These are phyloP conservation scores for Anisogramma anomala DNA, from an alignment of 2,329 filamentous ascomycete species.

Conservation along the genomic window DNA sequence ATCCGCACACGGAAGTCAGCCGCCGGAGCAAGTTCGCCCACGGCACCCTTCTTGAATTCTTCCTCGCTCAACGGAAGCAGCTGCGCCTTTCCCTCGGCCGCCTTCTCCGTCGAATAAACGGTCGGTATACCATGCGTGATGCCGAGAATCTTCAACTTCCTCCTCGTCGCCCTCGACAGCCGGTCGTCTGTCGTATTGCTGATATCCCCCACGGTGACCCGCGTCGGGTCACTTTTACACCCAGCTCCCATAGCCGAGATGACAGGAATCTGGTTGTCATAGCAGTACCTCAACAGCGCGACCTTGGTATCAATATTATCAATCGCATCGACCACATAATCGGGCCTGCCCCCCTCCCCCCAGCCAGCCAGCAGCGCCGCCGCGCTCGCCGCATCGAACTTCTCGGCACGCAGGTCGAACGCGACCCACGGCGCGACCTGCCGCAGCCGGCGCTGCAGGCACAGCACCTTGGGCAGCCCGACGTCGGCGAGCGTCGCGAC, in stretches of 20 bases:
- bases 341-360: constrained; percentile 52
- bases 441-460: constrained; percentile 65
- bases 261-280: constrained; percentile 63
- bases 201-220: constrained; percentile 85
- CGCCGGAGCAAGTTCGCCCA: constrained; percentile 77
- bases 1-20: constrained; percentile 94
- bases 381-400: constrained; percentile 62
- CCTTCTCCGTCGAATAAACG: constrained; percentile 85
- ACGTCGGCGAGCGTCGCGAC: constrained; percentile 91
- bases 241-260: constrained; percentile 95
- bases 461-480: constrained; percentile 81
- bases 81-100: constrained; percentile 81
- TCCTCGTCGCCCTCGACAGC: constrained; percentile 71
- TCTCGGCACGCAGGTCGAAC: constrained; percentile 76
- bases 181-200: constrained; percentile 78
- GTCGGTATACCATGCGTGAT: constrained; percentile 79
- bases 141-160: constrained; percentile 65
- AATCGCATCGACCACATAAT: constrained; percentile 93
- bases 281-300: constrained; percentile 75
- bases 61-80: constrained; percentile 78
- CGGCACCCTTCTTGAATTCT: constrained; percentile 74
- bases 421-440: constrained; percentile 85
- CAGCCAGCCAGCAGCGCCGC: constrained; percentile 56
- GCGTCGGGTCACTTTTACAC: constrained; percentile 77
- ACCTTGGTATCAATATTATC: constrained; percentile 99